These are phyloP conservation scores for Halteria grandinella DNA, from an alignment of 73 alveolate species.

Conservation along the genomic window DNA sequence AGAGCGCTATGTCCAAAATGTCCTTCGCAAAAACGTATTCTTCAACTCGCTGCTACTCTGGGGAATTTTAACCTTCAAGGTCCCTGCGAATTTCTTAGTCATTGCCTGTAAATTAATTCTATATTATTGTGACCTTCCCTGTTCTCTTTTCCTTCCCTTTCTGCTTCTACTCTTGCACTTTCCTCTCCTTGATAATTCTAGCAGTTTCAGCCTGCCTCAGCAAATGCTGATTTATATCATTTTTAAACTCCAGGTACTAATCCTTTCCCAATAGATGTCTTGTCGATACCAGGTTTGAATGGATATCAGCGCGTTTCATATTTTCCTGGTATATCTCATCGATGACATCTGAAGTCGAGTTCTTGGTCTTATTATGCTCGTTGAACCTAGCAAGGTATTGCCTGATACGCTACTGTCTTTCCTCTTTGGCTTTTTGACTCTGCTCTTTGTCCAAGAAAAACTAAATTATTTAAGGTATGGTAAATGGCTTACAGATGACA, in stretches of 20 bases:
- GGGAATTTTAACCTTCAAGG: no score
- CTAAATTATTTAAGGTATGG: no score
- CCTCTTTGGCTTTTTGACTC: no score
- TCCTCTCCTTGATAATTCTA: neutral
- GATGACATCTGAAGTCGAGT: conserved; percentile 14
- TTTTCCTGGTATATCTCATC: conserved; percentile 3
- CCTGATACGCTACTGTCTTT: no score
- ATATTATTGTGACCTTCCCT: neutral
- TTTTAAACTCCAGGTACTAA: conserved; percentile 16
- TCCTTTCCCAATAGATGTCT: conserved; percentile 2
- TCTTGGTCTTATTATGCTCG: no score
- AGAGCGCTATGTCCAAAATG: conserved; percentile 25
- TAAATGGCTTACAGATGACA: no score
- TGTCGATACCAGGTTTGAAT: conserved; percentile 3
- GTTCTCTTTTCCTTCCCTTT: neutral
- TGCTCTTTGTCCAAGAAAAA: no score
- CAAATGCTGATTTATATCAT: neutral
- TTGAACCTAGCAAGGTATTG: no score
- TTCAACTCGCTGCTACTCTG: neutral
- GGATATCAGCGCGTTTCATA: conserved; percentile 8
- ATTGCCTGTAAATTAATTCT: neutral
- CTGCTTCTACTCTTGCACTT: neutral
- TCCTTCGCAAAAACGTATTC: neutral
- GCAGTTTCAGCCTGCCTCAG: neutral
- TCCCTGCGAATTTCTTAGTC: neutral